Evolutionary conservation across 345 rosid genomes (phyloP).

Genomic region (Anacardium occidentale): DNA sequence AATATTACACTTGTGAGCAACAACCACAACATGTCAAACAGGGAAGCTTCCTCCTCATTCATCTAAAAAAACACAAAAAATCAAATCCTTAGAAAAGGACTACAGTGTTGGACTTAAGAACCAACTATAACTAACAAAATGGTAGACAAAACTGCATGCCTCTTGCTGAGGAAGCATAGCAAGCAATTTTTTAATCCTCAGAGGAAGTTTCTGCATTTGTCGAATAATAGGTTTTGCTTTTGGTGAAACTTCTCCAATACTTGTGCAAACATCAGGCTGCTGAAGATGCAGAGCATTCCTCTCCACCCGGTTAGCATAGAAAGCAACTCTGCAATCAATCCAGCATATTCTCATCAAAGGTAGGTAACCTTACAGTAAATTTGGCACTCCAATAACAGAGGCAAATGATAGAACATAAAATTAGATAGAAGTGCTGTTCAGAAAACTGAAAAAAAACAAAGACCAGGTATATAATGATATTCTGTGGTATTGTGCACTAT

Average conservation of each 20-base stretch:
- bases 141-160: slow-evolving; percentile 39
- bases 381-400: slow-evolving; percentile 18
- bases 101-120: slow-evolving; percentile 3
- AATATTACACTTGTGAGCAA: slow-evolving; percentile 96
- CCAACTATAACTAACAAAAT: slow-evolving; percentile 20
- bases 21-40: slow-evolving; percentile 81
- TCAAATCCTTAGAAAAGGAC: slow-evolving; percentile 17
- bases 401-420: slow-evolving; percentile 12
- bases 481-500: neutral
- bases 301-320: slow-evolving; percentile 66
- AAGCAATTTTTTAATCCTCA: slow-evolving; percentile 62
- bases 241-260: slow-evolving; percentile 76
- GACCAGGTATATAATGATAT: neutral
- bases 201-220: slow-evolving; percentile 64
- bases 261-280: slow-evolving; percentile 59
- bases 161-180: slow-evolving; percentile 87
- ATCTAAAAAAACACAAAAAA: slow-evolving; percentile 47
- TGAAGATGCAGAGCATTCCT: slow-evolving; percentile 63
- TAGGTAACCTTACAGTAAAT: slow-evolving; percentile 7
- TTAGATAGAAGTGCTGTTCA: slow-evolving; percentile 12
- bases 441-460: neutral
- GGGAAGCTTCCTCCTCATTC: slow-evolving; percentile 97
- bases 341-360: slow-evolving; percentile 17
- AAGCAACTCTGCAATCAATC: slow-evolving; percentile 55
- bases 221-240: slow-evolving; percentile 65